Evolutionary conservation across 257 asterid genomes (phyloP).

Genomic region (Nicotiana paniculata): DNA sequence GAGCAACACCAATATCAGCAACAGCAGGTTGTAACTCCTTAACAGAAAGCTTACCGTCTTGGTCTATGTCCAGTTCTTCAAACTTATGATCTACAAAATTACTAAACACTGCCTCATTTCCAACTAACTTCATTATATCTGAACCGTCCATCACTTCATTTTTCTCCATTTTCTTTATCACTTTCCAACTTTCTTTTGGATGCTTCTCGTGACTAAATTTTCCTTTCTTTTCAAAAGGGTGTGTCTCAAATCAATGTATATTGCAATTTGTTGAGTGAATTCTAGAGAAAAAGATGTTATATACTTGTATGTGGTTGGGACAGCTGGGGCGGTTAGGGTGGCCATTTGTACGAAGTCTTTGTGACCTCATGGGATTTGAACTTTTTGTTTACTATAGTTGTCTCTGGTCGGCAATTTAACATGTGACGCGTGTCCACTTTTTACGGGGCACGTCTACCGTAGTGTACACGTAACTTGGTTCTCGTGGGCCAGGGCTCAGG

Average conservation of each 20-base stretch:
- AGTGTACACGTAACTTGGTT: conserved; percentile 15
- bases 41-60: conserved; percentile 77
- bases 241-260: conserved; percentile 16
- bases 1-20: conserved; percentile 75
- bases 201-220: conserved; percentile 22
- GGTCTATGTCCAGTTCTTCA: conserved; percentile 60
- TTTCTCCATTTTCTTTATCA: conserved; percentile 4
- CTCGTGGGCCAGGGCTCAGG: background rate
- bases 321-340: conserved; percentile 51
- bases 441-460: conserved; percentile 13
- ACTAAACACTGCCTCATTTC: conserved; percentile 62
- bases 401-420: conserved; percentile 26
- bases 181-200: background rate
- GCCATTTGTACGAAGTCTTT: background rate
- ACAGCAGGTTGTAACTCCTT: conserved; percentile 82
- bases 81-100: conserved; percentile 83
- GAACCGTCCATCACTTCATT: conserved; percentile 80
- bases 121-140: conserved; percentile 89
- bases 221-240: conserved; percentile 10
- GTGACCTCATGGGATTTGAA: background rate
- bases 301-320: conserved; percentile 34
- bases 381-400: background rate
- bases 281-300: background rate
- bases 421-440: conserved; percentile 30
- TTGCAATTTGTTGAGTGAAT: background rate